phyloP scores from a whole-genome alignment of 2,329 filamentous ascomycete species.

The Cladosporium sp. region DNA sequence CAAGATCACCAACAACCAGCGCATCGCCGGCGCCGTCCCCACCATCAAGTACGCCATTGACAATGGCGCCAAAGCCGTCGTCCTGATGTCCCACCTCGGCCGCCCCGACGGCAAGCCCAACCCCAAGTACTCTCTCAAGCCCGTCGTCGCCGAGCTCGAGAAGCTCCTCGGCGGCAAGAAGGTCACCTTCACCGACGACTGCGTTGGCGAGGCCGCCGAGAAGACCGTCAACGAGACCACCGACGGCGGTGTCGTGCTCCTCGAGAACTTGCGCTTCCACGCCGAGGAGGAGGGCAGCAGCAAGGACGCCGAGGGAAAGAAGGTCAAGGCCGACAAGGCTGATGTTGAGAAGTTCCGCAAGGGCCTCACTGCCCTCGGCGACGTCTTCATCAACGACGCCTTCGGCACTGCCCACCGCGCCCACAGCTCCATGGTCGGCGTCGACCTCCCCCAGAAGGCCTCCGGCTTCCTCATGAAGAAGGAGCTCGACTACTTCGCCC shows the following conservation, averaged over 20 bases:
- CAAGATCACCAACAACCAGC: conserved; percentile 96
- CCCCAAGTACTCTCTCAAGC: conserved; percentile 90
- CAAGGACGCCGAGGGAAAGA: conserved; percentile 92
- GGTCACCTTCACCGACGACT: conserved; percentile 87
- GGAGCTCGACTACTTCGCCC: conserved; percentile 98
- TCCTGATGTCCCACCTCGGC: conserved; percentile 98
- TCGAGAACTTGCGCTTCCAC: conserved; percentile 99
- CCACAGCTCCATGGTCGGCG: conserved; percentile 98
- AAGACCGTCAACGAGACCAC: conserved; percentile 78
- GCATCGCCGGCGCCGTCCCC: conserved; percentile 78
- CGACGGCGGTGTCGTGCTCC: conserved; percentile 77
- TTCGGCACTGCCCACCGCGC: conserved; percentile 98
- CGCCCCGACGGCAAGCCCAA: conserved; percentile 88
- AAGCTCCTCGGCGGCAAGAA: conserved; percentile 71
- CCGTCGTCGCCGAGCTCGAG: conserved; percentile 76
- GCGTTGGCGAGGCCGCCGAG: conserved; percentile 85
- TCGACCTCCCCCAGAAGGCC: conserved; percentile 93
- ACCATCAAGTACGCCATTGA: conserved; percentile 40
- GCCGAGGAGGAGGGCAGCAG: conserved; percentile 95
- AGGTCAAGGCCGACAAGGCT: conserved; percentile 94
- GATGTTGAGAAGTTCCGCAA: conserved; percentile 92
- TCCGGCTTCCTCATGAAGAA: conserved; percentile 99
- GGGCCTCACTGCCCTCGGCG: conserved; percentile 87
- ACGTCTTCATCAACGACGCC: conserved; percentile 97
- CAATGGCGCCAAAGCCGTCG: conserved; percentile 58